A percentile compares a stretch with the other conserved stretches of the same genome.
Conservation (phyloP, 2,329 filamentous ascomycete species). For the Alternaria gansuensis region DNA sequence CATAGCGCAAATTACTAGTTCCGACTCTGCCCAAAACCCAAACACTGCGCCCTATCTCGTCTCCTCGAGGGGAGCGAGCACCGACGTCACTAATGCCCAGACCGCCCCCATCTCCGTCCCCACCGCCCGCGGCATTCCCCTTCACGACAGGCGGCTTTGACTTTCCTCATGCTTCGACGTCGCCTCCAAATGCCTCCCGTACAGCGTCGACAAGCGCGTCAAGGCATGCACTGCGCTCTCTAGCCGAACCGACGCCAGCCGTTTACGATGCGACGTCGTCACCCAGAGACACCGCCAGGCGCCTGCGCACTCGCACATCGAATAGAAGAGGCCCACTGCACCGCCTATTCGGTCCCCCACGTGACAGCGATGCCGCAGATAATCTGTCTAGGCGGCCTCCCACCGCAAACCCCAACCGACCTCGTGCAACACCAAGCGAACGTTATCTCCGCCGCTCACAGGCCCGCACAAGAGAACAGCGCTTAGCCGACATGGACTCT, state of each 20-base stretch:
- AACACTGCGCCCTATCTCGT: neutral
- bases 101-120: slow-evolving; percentile 41
- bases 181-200: slow-evolving; percentile 27
- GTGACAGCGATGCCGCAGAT: slow-evolving; percentile 29
- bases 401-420: slow-evolving; percentile 40
- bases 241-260: slow-evolving; percentile 19
- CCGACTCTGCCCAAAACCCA: neutral
- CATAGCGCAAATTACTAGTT: neutral
- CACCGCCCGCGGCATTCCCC: slow-evolving; percentile 40
- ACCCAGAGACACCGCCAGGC: slow-evolving; percentile 23
- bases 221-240: slow-evolving; percentile 21
- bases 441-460: slow-evolving; percentile 49
- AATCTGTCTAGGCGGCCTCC: slow-evolving; percentile 26
- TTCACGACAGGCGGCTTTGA: slow-evolving; percentile 56
- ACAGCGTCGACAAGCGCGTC: slow-evolving; percentile 7
- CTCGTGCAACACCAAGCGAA: slow-evolving; percentile 48
- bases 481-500: slow-evolving; percentile 36
- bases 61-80: slow-evolving; percentile 24
- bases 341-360: slow-evolving; percentile 35
- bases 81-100: slow-evolving; percentile 46
- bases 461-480: slow-evolving; percentile 41
- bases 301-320: slow-evolving; percentile 19
- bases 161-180: slow-evolving; percentile 55
- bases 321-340: slow-evolving; percentile 31
- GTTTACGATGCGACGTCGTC: slow-evolving; percentile 17